Evolutionary conservation across 768 basidiomycete species (phyloP).

Genomic region (Gelatoporia subvermispora): DNA sequence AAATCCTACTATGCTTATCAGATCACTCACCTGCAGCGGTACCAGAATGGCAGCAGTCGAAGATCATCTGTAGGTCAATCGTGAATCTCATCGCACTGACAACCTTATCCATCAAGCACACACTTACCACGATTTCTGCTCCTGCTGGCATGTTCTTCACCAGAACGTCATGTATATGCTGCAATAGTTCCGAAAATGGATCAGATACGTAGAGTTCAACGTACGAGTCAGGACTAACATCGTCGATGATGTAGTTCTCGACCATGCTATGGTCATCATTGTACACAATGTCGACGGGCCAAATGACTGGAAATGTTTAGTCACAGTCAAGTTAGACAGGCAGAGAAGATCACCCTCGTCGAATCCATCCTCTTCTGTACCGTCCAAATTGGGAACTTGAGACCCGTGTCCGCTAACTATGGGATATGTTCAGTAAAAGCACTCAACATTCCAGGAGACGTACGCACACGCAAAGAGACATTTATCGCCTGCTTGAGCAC

Average conservation of each 20-base stretch:
- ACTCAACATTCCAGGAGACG: too few relatives aligned
- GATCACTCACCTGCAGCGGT: too few relatives aligned
- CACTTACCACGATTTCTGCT: slow-evolving; percentile 16
- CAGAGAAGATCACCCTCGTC: slow-evolving; percentile 40
- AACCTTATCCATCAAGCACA: too few relatives aligned
- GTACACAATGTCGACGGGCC: slow-evolving; percentile 14
- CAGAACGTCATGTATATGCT: slow-evolving; percentile 19
- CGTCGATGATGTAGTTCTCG: slow-evolving; percentile 21
- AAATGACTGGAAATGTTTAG: slow-evolving; percentile 13
- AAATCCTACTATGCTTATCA: too few relatives aligned
- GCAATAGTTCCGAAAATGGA: background rate
- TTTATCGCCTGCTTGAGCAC: slow-evolving; percentile 41
- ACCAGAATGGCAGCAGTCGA: too few relatives aligned
- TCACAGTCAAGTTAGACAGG: too few relatives aligned
- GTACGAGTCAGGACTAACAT: slow-evolving; percentile 12
- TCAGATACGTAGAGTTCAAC: background rate
- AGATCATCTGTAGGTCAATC: too few relatives aligned
- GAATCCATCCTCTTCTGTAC: slow-evolving; percentile 44
- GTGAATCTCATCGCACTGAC: too few relatives aligned
- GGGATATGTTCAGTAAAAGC: background rate
- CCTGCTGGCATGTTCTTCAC: slow-evolving; percentile 19
- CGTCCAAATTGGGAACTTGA: slow-evolving; percentile 39
- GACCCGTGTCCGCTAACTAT: slow-evolving; percentile 47
- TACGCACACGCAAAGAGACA: slow-evolving; percentile 55
- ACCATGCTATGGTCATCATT: slow-evolving; percentile 1